phyloP scores from a whole-genome alignment of 148 eudicot species.

The Rhododendron ferrugineum region DNA sequence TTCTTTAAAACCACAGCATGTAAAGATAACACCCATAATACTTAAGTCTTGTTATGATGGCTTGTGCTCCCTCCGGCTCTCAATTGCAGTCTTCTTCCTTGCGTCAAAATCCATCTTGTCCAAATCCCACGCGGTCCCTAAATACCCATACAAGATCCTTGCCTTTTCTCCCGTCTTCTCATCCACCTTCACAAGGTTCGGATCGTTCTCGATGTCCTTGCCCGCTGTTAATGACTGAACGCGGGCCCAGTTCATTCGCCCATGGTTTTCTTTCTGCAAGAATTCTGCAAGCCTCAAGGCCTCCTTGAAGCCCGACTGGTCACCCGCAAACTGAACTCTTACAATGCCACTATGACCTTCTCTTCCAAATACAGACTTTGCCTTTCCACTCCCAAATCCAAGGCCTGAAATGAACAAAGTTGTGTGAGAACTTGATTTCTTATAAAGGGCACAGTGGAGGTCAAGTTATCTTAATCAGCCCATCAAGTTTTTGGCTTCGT shows the following conservation, averaged over 20 bases:
- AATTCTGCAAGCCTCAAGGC: slow-evolving; percentile 65
- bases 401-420: slow-evolving; percentile 42
- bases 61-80: slow-evolving; percentile 54
- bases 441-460: neutral
- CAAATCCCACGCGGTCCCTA: slow-evolving; percentile 62
- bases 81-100: slow-evolving; percentile 59
- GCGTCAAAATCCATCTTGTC: slow-evolving; percentile 73
- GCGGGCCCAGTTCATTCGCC: slow-evolving; percentile 69
- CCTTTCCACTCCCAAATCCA: slow-evolving; percentile 73
- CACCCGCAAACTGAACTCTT: slow-evolving; percentile 62
- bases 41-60: slow-evolving; percentile 4
- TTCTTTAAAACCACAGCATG: neutral
- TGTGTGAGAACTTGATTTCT: neutral
- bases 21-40: neutral
- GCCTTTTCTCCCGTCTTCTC: slow-evolving; percentile 65
- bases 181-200: slow-evolving; percentile 59
- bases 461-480: neutral
- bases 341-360: slow-evolving; percentile 80
- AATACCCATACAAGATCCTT: slow-evolving; percentile 71
- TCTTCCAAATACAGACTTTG: slow-evolving; percentile 65
- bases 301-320: slow-evolving; percentile 68
- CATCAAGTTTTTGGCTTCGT: neutral
- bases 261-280: slow-evolving; percentile 69
- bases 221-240: slow-evolving; percentile 41
- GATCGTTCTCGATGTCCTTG: slow-evolving; percentile 66